A percentile compares a stretch with the other conserved stretches of the same genome.
These are phyloP conservation scores for Erysimum cheiri DNA, from an alignment of 441 rosid genomes.

Conservation along the genomic window DNA sequence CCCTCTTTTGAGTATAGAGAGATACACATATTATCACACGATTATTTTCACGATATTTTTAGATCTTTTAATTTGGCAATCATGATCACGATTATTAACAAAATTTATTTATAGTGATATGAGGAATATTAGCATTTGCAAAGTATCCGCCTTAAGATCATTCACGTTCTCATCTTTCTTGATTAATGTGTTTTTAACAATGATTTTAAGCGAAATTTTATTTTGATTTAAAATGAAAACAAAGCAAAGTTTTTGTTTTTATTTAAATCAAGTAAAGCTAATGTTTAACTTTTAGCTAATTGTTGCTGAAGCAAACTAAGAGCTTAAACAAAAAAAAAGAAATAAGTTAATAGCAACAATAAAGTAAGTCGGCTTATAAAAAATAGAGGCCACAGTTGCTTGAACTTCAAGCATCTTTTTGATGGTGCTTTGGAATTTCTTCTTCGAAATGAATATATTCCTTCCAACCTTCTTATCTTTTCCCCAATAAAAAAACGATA, in stretches of 20 bases:
- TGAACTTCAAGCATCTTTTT: conserved; percentile 82
- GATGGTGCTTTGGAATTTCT: conserved; percentile 58
- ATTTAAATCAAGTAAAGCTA: conserved; percentile 59
- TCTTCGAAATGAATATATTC: conserved; percentile 83
- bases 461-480: conserved; percentile 47
- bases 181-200: not conserved
- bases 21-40: conserved; percentile 13
- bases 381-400: conserved; percentile 73
- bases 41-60: not conserved
- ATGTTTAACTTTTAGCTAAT: conserved; percentile 66
- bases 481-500: conserved; percentile 1
- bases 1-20: conserved; percentile 19
- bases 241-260: conserved; percentile 41
- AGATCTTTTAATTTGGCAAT: not conserved
- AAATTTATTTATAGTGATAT: not conserved
- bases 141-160: conserved; percentile 13
- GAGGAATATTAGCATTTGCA: not conserved
- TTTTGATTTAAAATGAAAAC: conserved; percentile 44
- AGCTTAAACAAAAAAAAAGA: not conserved
- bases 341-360: conserved; percentile 22
- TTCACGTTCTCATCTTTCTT: not conserved
- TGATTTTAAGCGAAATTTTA: not conserved
- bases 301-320: conserved; percentile 40
- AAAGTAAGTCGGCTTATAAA: conserved; percentile 43
- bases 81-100: conserved; percentile 1